Percentiles rank a stretch among this genome's conserved stretches.
Evolutionary conservation across 768 basidiomycete species (phyloP).

Genomic region (Tricholomella constricta): DNA sequence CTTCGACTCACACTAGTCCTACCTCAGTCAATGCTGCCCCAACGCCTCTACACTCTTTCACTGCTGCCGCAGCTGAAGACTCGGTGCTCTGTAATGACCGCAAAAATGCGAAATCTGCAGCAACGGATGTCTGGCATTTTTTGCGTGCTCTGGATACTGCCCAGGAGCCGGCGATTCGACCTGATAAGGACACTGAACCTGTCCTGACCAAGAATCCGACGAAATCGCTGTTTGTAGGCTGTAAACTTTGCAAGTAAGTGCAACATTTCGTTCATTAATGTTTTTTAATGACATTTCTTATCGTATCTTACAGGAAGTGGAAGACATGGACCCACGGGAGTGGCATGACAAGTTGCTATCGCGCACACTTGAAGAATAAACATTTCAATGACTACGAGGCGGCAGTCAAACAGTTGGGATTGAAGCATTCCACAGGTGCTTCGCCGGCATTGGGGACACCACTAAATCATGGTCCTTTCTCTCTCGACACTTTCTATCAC

Average conservation of each 20-base stretch:
- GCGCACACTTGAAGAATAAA: no score
- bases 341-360: constrained; percentile 5
- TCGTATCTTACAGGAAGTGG: constrained; percentile 7
- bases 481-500: constrained; percentile 22
- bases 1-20: no score
- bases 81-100: neutral
- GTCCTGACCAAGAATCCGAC: neutral
- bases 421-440: neutral
- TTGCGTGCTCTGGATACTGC: constrained; percentile 1
- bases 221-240: constrained; percentile 7
- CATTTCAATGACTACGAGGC: neutral
- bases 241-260: constrained; percentile 11
- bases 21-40: no score
- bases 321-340: constrained; percentile 10
- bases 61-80: neutral
- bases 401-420: neutral
- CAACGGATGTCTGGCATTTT: constrained; percentile 9
- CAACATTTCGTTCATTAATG: neutral
- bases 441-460: no score
- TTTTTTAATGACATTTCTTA: neutral
- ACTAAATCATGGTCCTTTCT: constrained; percentile 8
- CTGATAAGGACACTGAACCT: neutral
- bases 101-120: neutral
- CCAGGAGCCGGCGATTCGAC: neutral
- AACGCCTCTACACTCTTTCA: neutral